Evolutionary conservation across 2,329 filamentous ascomycete genomes (phyloP), one percentile per base, ranked within the genome.

Genomic region (Acrodontium crateriforme): DNA sequence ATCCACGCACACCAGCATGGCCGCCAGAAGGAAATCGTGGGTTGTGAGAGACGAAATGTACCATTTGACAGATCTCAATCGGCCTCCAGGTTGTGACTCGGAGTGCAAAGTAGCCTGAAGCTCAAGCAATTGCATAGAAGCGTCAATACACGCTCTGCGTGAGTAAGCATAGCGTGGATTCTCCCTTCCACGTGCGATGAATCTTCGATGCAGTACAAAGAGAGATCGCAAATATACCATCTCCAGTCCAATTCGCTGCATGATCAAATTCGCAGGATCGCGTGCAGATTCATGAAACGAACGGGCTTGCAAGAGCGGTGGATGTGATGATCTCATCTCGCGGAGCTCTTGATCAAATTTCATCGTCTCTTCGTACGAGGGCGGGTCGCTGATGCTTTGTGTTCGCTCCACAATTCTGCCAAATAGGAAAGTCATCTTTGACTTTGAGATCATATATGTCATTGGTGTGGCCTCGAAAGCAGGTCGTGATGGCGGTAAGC

Each of bases 211-310:
- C 20, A 98, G 67, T 13, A 93, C 70, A 44, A 83, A 91, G 44
- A 92, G 68, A 11, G 84, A 79, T 56, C 92, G 93, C 38, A 91
- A 74, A 48, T 84, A 92, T 4, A 94, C 59, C 27, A 89, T 76
- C 36, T 89, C 81, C 17, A 94, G 60, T 31, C 78, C 79, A 49
- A 84, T 85, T 16, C 85, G 74, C 28, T 85, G 78, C 60, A 92
- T 78, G 32, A 94, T 69, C 17, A 75, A 45, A 13, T 65, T 67
- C 2, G 68, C 62, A 1, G 71, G 75, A 34, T 93, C 85, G 25
- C 74, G 65, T 4, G 71, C 75, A 22, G 68, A 72, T 30, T 82
- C 77, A 32, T 85, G 77, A 33, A 92, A 65, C 0, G 76, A 67
- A 17, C 76, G 74, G 40, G 92, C 63, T 41, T 73, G 76, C 17